Percentiles rank a stretch among this genome's conserved stretches.
Evolutionary conservation across 2,329 filamentous ascomycete species (phyloP).

Genomic region (Helotiales sp.): DNA sequence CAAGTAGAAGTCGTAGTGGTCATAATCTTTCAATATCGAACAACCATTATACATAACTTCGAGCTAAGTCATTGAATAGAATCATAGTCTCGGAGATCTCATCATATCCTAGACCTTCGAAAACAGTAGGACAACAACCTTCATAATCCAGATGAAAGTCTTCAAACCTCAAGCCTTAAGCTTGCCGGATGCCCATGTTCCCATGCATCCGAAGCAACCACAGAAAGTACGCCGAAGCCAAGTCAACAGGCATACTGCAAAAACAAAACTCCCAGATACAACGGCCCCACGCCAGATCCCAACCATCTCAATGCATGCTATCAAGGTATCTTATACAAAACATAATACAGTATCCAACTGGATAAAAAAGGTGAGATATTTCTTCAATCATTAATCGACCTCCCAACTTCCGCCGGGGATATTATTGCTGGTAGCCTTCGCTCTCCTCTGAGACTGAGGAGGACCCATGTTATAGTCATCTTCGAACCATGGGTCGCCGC

Average conservation of each 20-base stretch:
- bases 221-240: neutral
- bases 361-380: neutral
- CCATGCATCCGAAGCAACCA: neutral
- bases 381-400: constrained; percentile 9
- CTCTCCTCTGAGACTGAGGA: constrained; percentile 6
- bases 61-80: too few relatives aligned
- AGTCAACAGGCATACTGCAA: neutral
- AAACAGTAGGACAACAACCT: neutral
- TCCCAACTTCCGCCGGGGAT: constrained; percentile 19
- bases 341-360: neutral
- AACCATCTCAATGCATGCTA: neutral
- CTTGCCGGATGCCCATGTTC: neutral
- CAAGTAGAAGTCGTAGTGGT: too few relatives aligned
- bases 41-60: too few relatives aligned
- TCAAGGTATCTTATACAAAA: constrained; percentile 5
- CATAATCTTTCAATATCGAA: too few relatives aligned
- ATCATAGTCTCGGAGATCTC: too few relatives aligned
- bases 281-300: neutral
- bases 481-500: constrained; percentile 56
- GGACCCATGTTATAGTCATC: constrained; percentile 54
- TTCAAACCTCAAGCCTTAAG: neutral
- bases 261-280: neutral
- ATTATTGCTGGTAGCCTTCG: constrained; percentile 7
- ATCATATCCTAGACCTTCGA: neutral
- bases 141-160: neutral